Conservation (phyloP, 306 rosid genomes). For the Alnus rubra region DNA sequence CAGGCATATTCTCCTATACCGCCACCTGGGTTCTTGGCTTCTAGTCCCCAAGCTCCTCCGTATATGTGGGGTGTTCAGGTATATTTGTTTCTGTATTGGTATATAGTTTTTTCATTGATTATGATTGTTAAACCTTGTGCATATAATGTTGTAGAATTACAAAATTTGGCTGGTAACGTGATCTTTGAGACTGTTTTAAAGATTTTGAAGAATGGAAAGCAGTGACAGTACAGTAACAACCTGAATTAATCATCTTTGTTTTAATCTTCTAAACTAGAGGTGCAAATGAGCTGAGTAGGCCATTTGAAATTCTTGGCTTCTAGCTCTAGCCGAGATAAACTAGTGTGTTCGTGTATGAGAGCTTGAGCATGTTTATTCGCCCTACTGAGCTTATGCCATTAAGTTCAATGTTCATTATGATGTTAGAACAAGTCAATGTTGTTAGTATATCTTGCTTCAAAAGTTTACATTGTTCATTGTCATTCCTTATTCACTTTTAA, state of each 20-base stretch:
- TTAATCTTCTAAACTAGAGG: constrained; percentile 5
- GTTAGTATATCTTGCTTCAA: background rate
- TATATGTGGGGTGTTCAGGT: constrained; percentile 99
- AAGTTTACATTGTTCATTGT: background rate
- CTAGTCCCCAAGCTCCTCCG: constrained; percentile 94
- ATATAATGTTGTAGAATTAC: background rate
- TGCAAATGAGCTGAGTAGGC: background rate
- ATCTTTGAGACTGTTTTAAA: background rate
- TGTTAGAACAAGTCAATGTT: background rate
- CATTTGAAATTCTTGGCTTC: background rate
- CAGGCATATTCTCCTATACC: constrained; percentile 97
- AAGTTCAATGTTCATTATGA: background rate
- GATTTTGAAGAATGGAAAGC: background rate
- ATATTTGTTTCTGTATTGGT: constrained; percentile 8
- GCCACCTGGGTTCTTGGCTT: constrained; percentile 89
- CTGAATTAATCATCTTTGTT: background rate
- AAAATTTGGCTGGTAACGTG: background rate
- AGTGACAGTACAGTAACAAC: background rate
- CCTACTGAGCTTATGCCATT: background rate
- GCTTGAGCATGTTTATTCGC: background rate
- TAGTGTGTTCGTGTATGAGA: background rate
- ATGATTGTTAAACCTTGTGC: constrained; percentile 17
- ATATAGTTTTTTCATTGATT: background rate
- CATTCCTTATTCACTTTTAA: background rate
- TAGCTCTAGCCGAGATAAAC: background rate